Conservation (phyloP, 495 filamentous ascomycete species). For the Penicillium coffeae region DNA sequence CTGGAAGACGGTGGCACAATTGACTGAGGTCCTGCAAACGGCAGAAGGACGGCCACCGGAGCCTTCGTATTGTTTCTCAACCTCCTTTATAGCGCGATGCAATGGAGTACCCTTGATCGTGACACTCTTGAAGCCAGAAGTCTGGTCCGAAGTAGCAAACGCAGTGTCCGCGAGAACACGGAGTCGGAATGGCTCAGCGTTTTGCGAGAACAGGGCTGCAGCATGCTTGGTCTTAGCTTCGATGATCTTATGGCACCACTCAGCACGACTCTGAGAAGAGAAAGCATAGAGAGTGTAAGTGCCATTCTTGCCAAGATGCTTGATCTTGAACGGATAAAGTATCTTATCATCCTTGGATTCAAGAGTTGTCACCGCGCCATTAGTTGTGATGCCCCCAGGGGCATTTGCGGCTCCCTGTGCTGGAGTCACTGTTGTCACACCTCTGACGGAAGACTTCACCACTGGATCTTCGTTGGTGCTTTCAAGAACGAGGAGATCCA, state of each 20-base stretch:
- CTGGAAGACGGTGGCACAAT: constrained; percentile 89
- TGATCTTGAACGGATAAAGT: constrained; percentile 91
- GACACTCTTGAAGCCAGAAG: constrained; percentile 48
- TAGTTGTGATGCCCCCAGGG: constrained; percentile 53
- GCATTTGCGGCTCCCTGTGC: constrained; percentile 53
- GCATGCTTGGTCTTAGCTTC: constrained; percentile 94
- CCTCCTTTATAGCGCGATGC: constrained; percentile 83
- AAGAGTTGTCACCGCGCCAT: constrained; percentile 47
- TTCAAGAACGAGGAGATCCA: constrained; percentile 91
- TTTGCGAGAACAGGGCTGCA: constrained; percentile 79
- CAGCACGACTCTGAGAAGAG: constrained; percentile 64
- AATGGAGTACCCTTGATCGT: constrained; percentile 85
- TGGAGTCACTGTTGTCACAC: constrained; percentile 57
- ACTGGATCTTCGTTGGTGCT: constrained; percentile 89
- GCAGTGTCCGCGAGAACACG: constrained; percentile 89
- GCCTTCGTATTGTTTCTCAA: constrained; percentile 68
- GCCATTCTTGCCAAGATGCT: constrained; percentile 85
- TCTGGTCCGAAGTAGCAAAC: constrained; percentile 74
- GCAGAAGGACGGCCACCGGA: constrained; percentile 63
- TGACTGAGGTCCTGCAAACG: constrained; percentile 77
- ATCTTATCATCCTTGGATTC: constrained; percentile 72
- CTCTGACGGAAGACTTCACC: constrained; percentile 71
- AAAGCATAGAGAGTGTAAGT: constrained; percentile 84
- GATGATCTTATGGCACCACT: constrained; percentile 92
- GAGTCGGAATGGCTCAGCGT: constrained; percentile 92